These are phyloP conservation scores for Tetracentron sinense DNA, from an alignment of 164 flowering plant species.

Conservation along the genomic window DNA sequence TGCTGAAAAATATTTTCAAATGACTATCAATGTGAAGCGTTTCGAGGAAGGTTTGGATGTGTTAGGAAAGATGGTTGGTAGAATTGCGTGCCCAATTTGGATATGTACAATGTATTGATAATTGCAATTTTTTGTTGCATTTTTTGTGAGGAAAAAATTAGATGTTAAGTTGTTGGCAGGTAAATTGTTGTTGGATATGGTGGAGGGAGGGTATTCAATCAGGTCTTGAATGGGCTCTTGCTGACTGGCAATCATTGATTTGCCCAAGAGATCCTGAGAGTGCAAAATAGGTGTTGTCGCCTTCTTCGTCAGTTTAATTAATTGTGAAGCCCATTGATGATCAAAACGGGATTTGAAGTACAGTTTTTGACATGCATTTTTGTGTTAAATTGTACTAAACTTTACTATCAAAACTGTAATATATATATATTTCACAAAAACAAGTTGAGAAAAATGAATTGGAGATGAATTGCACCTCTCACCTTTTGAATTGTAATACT, in stretches of 20 bases:
- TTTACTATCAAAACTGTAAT: neutral
- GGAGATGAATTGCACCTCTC: neutral
- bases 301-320: conserved; percentile 62
- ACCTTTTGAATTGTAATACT: too few relatives aligned
- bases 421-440: neutral
- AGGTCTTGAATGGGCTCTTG: conserved; percentile 79
- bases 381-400: conserved; percentile 4
- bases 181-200: conserved; percentile 80
- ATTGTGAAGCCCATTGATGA: conserved; percentile 29
- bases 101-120: conserved; percentile 75
- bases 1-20: too few relatives aligned
- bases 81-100: conserved; percentile 78
- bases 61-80: conserved; percentile 58
- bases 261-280: conserved; percentile 71
- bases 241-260: conserved; percentile 78
- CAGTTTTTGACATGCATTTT: neutral
- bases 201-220: conserved; percentile 76
- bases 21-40: too few relatives aligned
- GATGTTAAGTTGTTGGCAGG: conserved; percentile 82
- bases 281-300: conserved; percentile 53
- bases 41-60: conserved; percentile 62
- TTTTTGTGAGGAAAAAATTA: conserved; percentile 71
- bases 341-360: neutral
- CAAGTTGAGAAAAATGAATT: conserved; percentile 3
- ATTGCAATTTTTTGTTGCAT: too few relatives aligned